Base-by-base conservation (phyloP, 2,329 filamentous ascomycete species). In the Purpureocillium lavendulum region DNA sequence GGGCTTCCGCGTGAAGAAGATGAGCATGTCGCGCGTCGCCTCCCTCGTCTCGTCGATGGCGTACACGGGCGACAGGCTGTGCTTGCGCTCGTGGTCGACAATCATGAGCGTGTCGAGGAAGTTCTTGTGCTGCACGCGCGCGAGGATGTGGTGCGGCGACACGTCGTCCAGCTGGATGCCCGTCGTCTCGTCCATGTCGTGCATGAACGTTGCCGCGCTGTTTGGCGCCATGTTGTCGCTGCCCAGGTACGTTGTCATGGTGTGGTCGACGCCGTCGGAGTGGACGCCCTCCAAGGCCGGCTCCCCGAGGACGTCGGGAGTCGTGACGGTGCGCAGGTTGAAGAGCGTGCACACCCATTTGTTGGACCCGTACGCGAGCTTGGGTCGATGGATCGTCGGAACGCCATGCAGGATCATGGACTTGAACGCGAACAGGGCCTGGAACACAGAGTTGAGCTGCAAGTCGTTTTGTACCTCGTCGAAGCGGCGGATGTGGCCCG, bases 201-300 rank as follows among this genome's bases (percentile, higher is more conserved):
- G 56, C 42, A 59, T 47, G 34, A 52, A 55, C 24, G 55, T 59
- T n/a, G 49, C 49, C 9, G 52, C 55, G 41, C 49, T 54, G 38
- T 54, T 43, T 32, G 45, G 34, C 5, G 41, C 41, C 52, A 59
- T 56, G 46, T 59, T 59, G 32, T 42, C 36, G 42, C 40, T 43
- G 14, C 52, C 51, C 15, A 59, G 44, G 18, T 46, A 55, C 9
- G 50, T 54, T 13, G 55, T 57, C 55, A 59, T 57, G 42, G 55
- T 59, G 46, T 56, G 51, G 36, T 59, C 56, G 35, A 53, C 51
- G 32, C 56, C 56, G 36, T 59, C 56, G 2, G 50, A 48, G 48
- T 59, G 56, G 24, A 59, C 52, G 17, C 56, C 56, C 41, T 59
- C 56, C 14, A 59, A 43, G 3, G 56, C 54, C 2, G 56, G 56